phyloP scores from a whole-genome alignment of 148 eudicot species.

The Arctostaphylos glauca region DNA sequence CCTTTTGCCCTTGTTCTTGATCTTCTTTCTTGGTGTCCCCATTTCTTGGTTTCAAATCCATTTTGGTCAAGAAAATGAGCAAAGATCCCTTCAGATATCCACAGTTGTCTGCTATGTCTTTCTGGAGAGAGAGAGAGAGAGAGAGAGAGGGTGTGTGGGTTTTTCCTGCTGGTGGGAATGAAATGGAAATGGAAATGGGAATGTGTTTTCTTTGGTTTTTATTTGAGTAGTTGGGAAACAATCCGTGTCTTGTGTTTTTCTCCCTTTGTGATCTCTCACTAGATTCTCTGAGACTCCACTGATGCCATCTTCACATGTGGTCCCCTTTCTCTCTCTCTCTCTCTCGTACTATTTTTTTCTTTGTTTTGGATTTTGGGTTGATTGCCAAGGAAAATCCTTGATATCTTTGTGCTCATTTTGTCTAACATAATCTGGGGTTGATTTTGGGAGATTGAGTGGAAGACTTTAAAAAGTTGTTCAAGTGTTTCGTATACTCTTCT shows the following conservation, averaged over 20 bases:
- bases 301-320: conserved; percentile 11
- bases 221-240: conserved; percentile 34
- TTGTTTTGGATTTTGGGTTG: conserved; percentile 14
- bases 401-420: conserved; percentile 20
- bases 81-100: conserved; percentile 10
- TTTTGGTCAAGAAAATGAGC: not conserved
- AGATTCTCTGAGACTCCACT: conserved; percentile 29
- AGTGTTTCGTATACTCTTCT: not conserved
- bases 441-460: conserved; percentile 10
- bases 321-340: conserved; percentile 7
- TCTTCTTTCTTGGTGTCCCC: not conserved
- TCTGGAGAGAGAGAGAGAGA: not conserved
- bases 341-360: not conserved
- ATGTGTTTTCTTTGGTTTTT: conserved; percentile 8
- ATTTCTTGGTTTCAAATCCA: conserved; percentile 20
- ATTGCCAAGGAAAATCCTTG: conserved; percentile 18
- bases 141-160: not conserved
- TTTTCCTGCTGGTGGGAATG: no score
- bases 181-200: not conserved
- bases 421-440: conserved; percentile 20
- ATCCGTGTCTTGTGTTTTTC: conserved; percentile 17
- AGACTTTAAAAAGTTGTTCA: conserved; percentile 18
- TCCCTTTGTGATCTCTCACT: conserved; percentile 27
- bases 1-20: conserved; percentile 5
- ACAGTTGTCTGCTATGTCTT: not conserved